These are phyloP conservation scores for Phytopythium sindhum DNA, from an alignment of 352 stramenopile genomes.

Conservation along the genomic window DNA sequence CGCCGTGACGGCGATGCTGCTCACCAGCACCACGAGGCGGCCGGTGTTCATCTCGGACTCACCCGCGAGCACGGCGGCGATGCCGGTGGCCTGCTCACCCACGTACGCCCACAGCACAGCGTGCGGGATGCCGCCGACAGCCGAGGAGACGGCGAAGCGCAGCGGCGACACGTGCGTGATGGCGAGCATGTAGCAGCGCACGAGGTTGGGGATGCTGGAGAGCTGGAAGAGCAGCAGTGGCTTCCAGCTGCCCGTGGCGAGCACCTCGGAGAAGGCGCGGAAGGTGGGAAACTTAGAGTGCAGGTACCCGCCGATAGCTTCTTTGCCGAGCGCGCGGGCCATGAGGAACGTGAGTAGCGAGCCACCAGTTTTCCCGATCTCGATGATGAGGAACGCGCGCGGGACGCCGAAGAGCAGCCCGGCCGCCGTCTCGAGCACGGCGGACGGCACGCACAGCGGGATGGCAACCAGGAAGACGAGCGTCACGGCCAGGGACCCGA, in stretches of 20 bases:
- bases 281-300: slow-evolving; percentile 61
- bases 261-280: slow-evolving; percentile 56
- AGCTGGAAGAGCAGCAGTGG: slow-evolving; percentile 74
- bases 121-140: slow-evolving; percentile 51
- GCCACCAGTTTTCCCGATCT: slow-evolving; percentile 63
- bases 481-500: slow-evolving; percentile 48
- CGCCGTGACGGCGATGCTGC: slow-evolving; percentile 38
- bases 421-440: slow-evolving; percentile 57
- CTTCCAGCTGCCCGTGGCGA: slow-evolving; percentile 71
- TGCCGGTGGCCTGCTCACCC: slow-evolving; percentile 62
- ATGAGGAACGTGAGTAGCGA: slow-evolving; percentile 68
- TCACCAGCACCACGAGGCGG: slow-evolving; percentile 42
- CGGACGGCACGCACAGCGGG: slow-evolving; percentile 65
- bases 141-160: slow-evolving; percentile 57
- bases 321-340: slow-evolving; percentile 50
- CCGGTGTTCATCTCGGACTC: slow-evolving; percentile 41
- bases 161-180: slow-evolving; percentile 60
- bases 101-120: slow-evolving; percentile 72
- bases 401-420: slow-evolving; percentile 65
- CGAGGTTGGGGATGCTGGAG: slow-evolving; percentile 75
- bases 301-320: slow-evolving; percentile 60
- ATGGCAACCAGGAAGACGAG: slow-evolving; percentile 62
- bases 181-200: slow-evolving; percentile 76
- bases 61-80: slow-evolving; percentile 51
- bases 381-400: slow-evolving; percentile 48